Evolutionary conservation across 2,329 filamentous ascomycete genomes (phyloP), one percentile per base, ranked within the genome.

Genomic region (Chaetomium olivaceum): DNA sequence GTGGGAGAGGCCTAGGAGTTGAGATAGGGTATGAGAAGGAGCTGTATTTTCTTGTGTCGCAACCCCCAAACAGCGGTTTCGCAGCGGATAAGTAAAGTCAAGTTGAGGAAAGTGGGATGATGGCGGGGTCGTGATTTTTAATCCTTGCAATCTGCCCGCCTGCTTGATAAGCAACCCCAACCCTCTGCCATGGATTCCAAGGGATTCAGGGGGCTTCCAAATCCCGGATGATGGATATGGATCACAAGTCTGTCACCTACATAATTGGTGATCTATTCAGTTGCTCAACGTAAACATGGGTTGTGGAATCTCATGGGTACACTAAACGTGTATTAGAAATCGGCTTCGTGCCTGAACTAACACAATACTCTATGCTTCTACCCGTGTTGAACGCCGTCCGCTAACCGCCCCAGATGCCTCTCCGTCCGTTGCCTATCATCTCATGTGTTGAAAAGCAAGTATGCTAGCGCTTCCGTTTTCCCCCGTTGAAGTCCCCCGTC

Each of bases 81-180:
- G 51, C 16, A 54, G 23, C 51, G 6, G 46, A 12, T 12, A 23
- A 2, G 4, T 36, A 7, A 11, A 14, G 54, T 14, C 11, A 9
- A 23, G 31, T 21, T 11, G 2, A 23, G 12, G 25, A 5, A 63
- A 33, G 33, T 52, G 58, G 33, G 58, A 58, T 29, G 36, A 36
- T 54, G 63, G 63, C 63, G 63, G 63, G 62, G 62, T 48, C 33
- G 46, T 60, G 48, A 60, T 65, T 66, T 66, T 67, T 62, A 64
- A 60, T 62, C 62, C 48, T 25, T 61, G 63, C 48, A 21, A n/a
- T 8, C 5, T 27, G n/a, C n/a, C 21, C 50, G 25, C 51, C 23
- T 64, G 65, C 36, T 67, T 67, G 65, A 67, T 67, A 67, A 67
- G 65, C 65, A 67, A 63, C 65, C 65, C 61, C 16, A 67, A 65